phyloP scores from a whole-genome alignment of 768 basidiomycete species.

The Clathrus columnatus region DNA sequence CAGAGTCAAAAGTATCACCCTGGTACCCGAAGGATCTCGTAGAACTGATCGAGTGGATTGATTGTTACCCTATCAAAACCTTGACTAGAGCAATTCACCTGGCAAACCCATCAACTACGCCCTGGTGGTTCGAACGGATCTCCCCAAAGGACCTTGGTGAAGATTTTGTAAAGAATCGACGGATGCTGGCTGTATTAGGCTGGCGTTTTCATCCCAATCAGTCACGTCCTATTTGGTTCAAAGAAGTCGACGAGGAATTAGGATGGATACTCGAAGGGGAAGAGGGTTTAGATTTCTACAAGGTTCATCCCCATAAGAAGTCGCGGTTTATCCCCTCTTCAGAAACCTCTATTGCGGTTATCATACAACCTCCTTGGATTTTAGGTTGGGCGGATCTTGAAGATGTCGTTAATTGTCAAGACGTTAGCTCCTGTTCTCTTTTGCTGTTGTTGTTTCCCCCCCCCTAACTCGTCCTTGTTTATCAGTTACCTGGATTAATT shows the following conservation, averaged over 20 bases:
- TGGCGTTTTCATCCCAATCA: not conserved
- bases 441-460: not conserved
- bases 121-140: not conserved
- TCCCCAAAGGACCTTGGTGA: not conserved
- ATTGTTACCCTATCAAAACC: not conserved
- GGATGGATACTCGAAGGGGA: not conserved
- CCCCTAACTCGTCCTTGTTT: not conserved
- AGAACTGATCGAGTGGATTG: not conserved
- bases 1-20: not conserved
- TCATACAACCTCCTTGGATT: not conserved
- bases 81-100: not conserved
- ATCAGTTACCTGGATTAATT: not conserved
- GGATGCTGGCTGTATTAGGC: not conserved
- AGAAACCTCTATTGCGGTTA: not conserved
- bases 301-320: not conserved
- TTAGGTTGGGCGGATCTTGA: not conserved
- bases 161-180: not conserved
- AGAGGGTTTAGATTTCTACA: not conserved
- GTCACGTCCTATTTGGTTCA: not conserved
- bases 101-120: not conserved
- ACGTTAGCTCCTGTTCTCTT: not conserved
- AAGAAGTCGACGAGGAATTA: not conserved
- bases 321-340: not conserved
- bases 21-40: not conserved
- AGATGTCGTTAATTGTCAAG: not conserved